Evolutionary conservation across 2,329 filamentous ascomycete species (phyloP), one percentile per base, ranked within the genome.

Genomic region (Cercospora sp.): DNA sequence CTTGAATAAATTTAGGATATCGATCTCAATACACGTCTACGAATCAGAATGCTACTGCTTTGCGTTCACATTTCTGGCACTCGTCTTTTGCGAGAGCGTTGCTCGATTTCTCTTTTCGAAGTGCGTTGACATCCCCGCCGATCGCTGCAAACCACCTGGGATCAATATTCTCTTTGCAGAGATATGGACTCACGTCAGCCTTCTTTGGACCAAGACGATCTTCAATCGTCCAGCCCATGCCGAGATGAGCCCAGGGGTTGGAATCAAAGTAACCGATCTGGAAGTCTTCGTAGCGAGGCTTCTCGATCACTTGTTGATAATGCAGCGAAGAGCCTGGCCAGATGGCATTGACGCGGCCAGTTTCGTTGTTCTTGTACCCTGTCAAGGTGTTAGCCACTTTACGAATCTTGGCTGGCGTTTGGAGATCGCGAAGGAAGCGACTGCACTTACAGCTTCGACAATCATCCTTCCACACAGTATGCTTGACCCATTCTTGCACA

Each of bases 291-390:
- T 79, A 83, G 7, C 82, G 78, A 0, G 80, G 80, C 0, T 67
- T 71, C 45, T 73, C 68, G 18, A 83, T 80, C 9, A 81, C 74
- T 64, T 81, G 74, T 60, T 74, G 77, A 67, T 85, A 86, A 64
- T 86, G 84, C 45, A 86, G 79, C 0, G 80, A 82, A 2, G 79
- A 82, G 1, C 84, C 85, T 0, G 85, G 84, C 80, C 81, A 86
- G 1, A 86, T 76, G 4, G 83, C 68, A 75, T 78, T 78, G 12
- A 84, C 81, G 3, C 81, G 76, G 16, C 81, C 82, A 2, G 80
- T 83, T 23, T 80, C 78, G 66, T 82, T 81, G 73, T 85, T 80
- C 72, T 81, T 82, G 74, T 83, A 84, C 73, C 69, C 42, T 45
- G 31, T 13, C 31, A 33, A 33, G 31, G 31, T 10, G 31, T 33